These are phyloP conservation scores for Pichia exigua DNA, from an alignment of 805 yeast genomes.

Conservation along the genomic window DNA sequence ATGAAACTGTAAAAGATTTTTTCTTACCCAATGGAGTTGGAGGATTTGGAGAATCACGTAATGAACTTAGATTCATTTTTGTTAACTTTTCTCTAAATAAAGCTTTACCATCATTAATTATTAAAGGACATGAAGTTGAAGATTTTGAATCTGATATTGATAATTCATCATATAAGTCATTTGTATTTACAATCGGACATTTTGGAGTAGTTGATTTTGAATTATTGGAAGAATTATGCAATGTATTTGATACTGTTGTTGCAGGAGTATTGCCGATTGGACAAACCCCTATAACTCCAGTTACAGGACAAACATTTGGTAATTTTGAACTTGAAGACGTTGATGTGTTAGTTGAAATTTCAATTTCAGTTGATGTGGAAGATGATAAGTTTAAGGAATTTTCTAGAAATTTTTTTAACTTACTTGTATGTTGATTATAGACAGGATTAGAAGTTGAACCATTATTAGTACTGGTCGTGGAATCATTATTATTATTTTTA, in stretches of 20 bases:
- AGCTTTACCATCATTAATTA: slow-evolving; percentile 37
- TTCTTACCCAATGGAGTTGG: slow-evolving; percentile 1
- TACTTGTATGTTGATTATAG: background rate
- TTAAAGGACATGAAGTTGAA: slow-evolving; percentile 33
- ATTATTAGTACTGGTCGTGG: background rate
- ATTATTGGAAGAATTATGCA: background rate
- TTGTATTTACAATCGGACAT: slow-evolving; percentile 25
- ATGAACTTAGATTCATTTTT: slow-evolving; percentile 25
- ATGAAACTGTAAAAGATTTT: slow-evolving; percentile 1
- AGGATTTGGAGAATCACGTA: slow-evolving; percentile 18
- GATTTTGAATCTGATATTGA: background rate
- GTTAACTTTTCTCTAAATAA: slow-evolving; percentile 30
- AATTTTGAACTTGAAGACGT: background rate
- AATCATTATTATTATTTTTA: background rate
- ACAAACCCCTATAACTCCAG: slow-evolving; percentile 20
- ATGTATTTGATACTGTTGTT: background rate
- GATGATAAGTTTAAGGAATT: background rate
- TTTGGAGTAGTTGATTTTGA: slow-evolving; percentile 2
- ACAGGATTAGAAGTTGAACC: background rate
- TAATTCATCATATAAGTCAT: slow-evolving; percentile 8
- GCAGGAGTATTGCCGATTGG: slow-evolving; percentile 12
- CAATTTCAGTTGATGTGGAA: slow-evolving; percentile 4
- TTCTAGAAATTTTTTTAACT: background rate
- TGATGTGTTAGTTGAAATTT: background rate
- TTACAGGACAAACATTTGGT: slow-evolving; percentile 15